phyloP scores from a whole-genome alignment of 805 yeast genomes.

The Starmerella vitae region DNA sequence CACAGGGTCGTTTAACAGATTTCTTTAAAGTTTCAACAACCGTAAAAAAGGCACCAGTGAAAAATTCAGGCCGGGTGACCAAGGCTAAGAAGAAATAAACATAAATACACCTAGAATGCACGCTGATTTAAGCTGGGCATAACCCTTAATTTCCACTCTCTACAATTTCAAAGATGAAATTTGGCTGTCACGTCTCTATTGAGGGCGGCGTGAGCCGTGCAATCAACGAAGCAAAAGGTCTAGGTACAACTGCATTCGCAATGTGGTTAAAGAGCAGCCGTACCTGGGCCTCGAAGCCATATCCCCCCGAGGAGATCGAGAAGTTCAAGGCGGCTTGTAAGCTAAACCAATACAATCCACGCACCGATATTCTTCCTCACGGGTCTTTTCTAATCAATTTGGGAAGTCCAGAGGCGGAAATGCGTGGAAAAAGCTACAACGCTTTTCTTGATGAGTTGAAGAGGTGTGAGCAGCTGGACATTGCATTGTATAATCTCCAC shows the following conservation, averaged over 20 bases:
- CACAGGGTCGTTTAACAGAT: slow-evolving; percentile 86
- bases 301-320: slow-evolving; percentile 49
- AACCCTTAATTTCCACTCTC: not conserved
- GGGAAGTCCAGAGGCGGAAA: slow-evolving; percentile 78
- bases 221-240: slow-evolving; percentile 41
- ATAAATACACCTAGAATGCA: not conserved
- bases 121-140: not conserved
- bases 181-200: slow-evolving; percentile 86
- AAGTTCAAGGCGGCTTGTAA: slow-evolving; percentile 54
- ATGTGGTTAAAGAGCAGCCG: slow-evolving; percentile 81
- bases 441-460: slow-evolving; percentile 75
- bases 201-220: slow-evolving; percentile 68
- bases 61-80: not conserved
- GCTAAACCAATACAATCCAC: slow-evolving; percentile 37
- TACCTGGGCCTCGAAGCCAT: slow-evolving; percentile 77
- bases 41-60: not conserved
- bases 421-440: slow-evolving; percentile 58
- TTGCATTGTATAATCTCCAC: slow-evolving; percentile 83
- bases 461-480: slow-evolving; percentile 72
- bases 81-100: not conserved
- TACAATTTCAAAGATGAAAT: slow-evolving; percentile 11
- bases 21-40: slow-evolving; percentile 50
- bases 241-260: slow-evolving; percentile 74
- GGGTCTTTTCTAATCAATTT: slow-evolving; percentile 88
- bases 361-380: slow-evolving; percentile 69